Base-by-base conservation (phyloP, 192 early-diverging fungal genomes). In the Backusella morwellensis region DNA sequence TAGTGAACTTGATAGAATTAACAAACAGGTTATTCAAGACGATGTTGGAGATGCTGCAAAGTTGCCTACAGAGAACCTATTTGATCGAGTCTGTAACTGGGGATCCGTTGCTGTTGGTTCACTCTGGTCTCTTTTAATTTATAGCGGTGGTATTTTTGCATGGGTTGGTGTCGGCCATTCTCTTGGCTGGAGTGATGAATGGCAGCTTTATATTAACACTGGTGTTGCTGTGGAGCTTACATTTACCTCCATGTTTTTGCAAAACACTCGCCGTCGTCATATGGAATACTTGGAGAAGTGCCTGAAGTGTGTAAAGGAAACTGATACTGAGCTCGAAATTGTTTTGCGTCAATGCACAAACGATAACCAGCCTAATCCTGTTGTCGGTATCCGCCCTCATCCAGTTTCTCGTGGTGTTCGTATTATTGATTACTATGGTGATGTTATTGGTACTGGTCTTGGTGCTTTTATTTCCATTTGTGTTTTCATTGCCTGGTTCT, bases 201-300 rank as follows among this genome's bases (percentile, higher is more conserved):
- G 76, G 76, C 76, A 77, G 52, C 69, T 77, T 29, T 77, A 77
- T 26, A 72, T 77, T 11, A 77, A 77, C 21, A 70, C 76, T 63
- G 76, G 68, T 71, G 68, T 68, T 35, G 67, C 76, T 41, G 76
- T 69, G 15, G 68, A 36, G 14, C 67, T 77, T 44, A 69, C 68
- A 38, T 69, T 77, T 17, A 70, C 50, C 3, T 77, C 68, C 21
- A 56, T 69, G 41, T 77, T 77, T 36, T 56, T 77, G 19, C 67
- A 68, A 59, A 77, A 77, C 17, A 77, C 68, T 17, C 41, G 76
- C 8, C 50, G 68, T 35, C 76, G 76, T 12, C 76, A 77, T 41
- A 71, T 68, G 42, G 50, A 70, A 11, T 71, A 77, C 50, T 41
- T 68, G 19, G 41, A 69, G 19, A 40, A 26, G 19, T 77, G 76